A percentile compares a stretch with the other conserved stretches of the same genome.
Conservation (phyloP, 2,329 filamentous ascomycete species). For the Clarireedia hainanense region DNA sequence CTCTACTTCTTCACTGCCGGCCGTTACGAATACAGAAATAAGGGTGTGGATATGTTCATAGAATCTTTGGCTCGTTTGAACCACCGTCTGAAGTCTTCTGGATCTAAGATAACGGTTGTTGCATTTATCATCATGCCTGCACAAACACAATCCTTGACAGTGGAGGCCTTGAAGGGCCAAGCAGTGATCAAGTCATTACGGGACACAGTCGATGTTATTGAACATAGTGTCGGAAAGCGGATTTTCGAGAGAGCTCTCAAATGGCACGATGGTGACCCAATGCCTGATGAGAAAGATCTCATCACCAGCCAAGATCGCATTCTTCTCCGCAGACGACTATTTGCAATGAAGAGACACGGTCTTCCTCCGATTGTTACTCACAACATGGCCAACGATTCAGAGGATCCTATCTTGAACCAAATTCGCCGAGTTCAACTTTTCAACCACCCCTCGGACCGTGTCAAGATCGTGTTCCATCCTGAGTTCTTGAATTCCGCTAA, state of each 20-base stretch:
- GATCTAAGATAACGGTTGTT: slow-evolving; percentile 88
- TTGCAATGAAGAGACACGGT: slow-evolving; percentile 89
- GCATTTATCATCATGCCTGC: slow-evolving; percentile 99
- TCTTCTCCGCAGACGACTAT: slow-evolving; percentile 80
- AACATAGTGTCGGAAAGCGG: slow-evolving; percentile 84
- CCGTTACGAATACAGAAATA: slow-evolving; percentile 96
- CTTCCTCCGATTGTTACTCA: slow-evolving; percentile 96
- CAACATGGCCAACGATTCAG: slow-evolving; percentile 92
- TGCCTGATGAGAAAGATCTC: slow-evolving; percentile 95
- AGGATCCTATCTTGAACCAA: slow-evolving; percentile 93
- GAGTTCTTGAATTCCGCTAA: slow-evolving; percentile 96
- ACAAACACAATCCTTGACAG: slow-evolving; percentile 88
- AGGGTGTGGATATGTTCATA: slow-evolving; percentile 99
- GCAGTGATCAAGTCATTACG: slow-evolving; percentile 94
- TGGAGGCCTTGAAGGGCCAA: slow-evolving; percentile 92
- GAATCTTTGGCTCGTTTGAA: slow-evolving; percentile 92
- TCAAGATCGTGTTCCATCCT: slow-evolving; percentile 97
- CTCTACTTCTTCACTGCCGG: slow-evolving; percentile 97
- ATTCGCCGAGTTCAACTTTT: slow-evolving; percentile 93
- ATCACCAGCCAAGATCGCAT: slow-evolving; percentile 90
- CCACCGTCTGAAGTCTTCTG: slow-evolving; percentile 76
- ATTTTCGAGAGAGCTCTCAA: slow-evolving; percentile 90
- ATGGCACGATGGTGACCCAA: slow-evolving; percentile 89
- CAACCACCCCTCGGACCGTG: slow-evolving; percentile 89
- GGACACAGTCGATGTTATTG: slow-evolving; percentile 88